A percentile compares a stretch with the other conserved stretches of the same genome.
Evolutionary conservation across 306 rosid species (phyloP).

Genomic region (Lagenaria siceraria): DNA sequence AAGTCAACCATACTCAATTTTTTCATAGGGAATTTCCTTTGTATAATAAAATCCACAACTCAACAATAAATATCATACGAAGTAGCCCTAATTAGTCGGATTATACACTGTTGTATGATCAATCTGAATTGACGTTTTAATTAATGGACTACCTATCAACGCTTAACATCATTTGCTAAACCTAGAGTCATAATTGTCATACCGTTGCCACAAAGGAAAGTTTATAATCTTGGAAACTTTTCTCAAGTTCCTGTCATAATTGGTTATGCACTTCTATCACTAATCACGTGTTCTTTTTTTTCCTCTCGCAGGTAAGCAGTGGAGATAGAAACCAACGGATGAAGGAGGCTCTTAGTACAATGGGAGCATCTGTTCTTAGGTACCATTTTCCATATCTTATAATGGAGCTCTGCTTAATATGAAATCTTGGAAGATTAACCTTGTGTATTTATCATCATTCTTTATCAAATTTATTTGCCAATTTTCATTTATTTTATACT

Average conservation of each 20-base stretch:
- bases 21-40: background rate
- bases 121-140: background rate
- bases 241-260: background rate
- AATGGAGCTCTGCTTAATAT: background rate
- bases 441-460: background rate
- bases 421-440: background rate
- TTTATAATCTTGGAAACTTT: background rate
- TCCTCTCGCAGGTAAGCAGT: slow-evolving; percentile 48
- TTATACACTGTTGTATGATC: background rate
- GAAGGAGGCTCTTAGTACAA: slow-evolving; percentile 81
- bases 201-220: background rate
- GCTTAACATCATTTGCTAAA: background rate
- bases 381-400: slow-evolving; percentile 10
- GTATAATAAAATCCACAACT: background rate
- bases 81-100: background rate
- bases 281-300: background rate
- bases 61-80: background rate
- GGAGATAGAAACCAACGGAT: slow-evolving; percentile 73
- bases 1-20: background rate
- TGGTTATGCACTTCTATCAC: background rate
- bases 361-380: slow-evolving; percentile 99
- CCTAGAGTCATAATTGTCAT: background rate
- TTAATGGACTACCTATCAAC: background rate
- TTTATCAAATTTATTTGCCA: background rate
- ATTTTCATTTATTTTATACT: background rate